Evolutionary conservation across 2,329 filamentous ascomycete species (phyloP).

Genomic region (Pseudogymnoascus sp.): DNA sequence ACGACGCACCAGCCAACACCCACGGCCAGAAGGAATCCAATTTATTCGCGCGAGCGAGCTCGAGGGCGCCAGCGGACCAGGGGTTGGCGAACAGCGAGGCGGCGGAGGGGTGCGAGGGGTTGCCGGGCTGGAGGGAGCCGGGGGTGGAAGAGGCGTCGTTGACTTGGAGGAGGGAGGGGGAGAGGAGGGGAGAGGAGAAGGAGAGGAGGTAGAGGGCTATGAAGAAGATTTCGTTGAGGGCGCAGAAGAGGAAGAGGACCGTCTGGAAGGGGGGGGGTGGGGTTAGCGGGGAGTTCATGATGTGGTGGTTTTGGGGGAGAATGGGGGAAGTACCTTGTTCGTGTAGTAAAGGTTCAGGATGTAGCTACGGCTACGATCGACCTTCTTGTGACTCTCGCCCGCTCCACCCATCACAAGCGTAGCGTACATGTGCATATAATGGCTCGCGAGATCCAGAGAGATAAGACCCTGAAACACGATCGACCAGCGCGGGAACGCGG

Average conservation of each 20-base stretch:
- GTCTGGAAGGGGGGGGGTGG: slow-evolving; percentile 50
- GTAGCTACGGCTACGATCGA: slow-evolving; percentile 82
- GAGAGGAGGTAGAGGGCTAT: slow-evolving; percentile 96
- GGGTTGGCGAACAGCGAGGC: slow-evolving; percentile 78
- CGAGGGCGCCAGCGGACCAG: slow-evolving; percentile 86
- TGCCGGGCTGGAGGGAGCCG: slow-evolving; percentile 55
- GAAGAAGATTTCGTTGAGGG: slow-evolving; percentile 93
- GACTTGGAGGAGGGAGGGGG: slow-evolving; percentile 68
- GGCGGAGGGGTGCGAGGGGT: slow-evolving; percentile 62
- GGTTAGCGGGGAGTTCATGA: too few species aligned
- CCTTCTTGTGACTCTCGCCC: slow-evolving; percentile 81
- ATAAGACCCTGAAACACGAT: slow-evolving; percentile 93
- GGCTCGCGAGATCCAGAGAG: slow-evolving; percentile 84
- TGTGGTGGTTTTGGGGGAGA: too few species aligned
- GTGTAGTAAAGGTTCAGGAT: slow-evolving; percentile 94
- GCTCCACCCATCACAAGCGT: slow-evolving; percentile 81
- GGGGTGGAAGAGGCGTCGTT: slow-evolving; percentile 49
- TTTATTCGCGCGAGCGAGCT: slow-evolving; percentile 91
- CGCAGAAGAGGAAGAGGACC: slow-evolving; percentile 86
- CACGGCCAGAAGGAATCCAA: slow-evolving; percentile 70
- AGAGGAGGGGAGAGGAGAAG: slow-evolving; percentile 85
- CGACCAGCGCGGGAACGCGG: slow-evolving; percentile 88
- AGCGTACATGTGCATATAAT: slow-evolving; percentile 99
- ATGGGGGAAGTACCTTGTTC: slow-evolving; percentile 70
- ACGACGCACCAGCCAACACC: slow-evolving; percentile 74